Evolutionary conservation across 805 yeast species (phyloP).

Genomic region (Pichia occidentalis): DNA sequence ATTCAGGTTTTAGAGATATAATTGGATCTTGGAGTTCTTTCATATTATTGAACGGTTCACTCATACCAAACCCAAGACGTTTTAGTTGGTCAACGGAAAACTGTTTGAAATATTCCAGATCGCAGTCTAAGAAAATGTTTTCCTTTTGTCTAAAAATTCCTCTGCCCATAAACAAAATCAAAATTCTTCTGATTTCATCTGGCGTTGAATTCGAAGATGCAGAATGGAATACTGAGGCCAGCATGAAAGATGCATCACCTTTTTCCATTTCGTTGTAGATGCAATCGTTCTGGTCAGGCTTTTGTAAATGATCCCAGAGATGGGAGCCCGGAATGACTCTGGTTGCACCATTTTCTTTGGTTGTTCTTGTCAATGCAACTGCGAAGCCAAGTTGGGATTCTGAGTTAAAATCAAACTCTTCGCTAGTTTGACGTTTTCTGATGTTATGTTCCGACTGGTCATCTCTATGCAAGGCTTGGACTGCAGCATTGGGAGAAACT

Average conservation of each 20-base stretch:
- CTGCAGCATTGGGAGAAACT: slow-evolving; percentile 8
- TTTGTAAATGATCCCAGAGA: slow-evolving; percentile 23
- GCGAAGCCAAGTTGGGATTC: slow-evolving; percentile 20
- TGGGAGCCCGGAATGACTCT: slow-evolving; percentile 29
- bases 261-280: slow-evolving; percentile 26
- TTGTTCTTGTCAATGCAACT: slow-evolving; percentile 24
- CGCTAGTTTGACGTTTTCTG: slow-evolving; percentile 6
- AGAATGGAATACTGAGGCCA: slow-evolving; percentile 28
- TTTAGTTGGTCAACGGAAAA: slow-evolving; percentile 17
- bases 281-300: slow-evolving; percentile 20
- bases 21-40: slow-evolving; percentile 18
- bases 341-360: slow-evolving; percentile 29
- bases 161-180: slow-evolving; percentile 26
- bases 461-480: slow-evolving; percentile 12
- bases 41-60: slow-evolving; percentile 18
- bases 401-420: slow-evolving; percentile 1
- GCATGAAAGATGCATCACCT: slow-evolving; percentile 30
- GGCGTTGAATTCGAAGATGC: slow-evolving; percentile 27
- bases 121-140: slow-evolving; percentile 21
- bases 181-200: slow-evolving; percentile 23
- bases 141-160: slow-evolving; percentile 29
- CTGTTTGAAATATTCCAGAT: slow-evolving; percentile 23
- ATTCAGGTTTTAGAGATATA: slow-evolving; percentile 11
- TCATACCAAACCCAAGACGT: slow-evolving; percentile 18
- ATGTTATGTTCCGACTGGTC: slow-evolving; percentile 13